phyloP scores from a whole-genome alignment of 495 filamentous ascomycete species.

The Cercophora scortea region DNA sequence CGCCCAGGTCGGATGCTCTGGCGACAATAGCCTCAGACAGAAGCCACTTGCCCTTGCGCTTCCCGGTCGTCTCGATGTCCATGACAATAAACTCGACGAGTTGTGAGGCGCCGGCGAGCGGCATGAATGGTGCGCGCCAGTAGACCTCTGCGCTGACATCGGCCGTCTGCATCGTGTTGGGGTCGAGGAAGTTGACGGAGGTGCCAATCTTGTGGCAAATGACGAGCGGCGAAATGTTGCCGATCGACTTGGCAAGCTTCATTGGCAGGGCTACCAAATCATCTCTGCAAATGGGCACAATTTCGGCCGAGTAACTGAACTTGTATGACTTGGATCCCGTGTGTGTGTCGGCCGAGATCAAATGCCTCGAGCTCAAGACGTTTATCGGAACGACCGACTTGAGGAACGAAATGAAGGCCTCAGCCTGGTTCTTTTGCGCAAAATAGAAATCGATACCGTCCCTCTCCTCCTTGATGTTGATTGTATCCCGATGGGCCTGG shows the following conservation, averaged over 20 bases:
- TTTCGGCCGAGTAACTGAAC: constrained; percentile 75
- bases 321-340: constrained; percentile 86
- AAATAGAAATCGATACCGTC: constrained; percentile 96
- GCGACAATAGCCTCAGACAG: constrained; percentile 84
- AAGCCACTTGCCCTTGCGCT: constrained; percentile 69
- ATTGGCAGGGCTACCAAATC: constrained; percentile 89
- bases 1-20: constrained; percentile 78
- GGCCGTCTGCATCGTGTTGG: constrained; percentile 80
- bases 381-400: constrained; percentile 69
- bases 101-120: constrained; percentile 75
- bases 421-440: constrained; percentile 78
- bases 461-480: constrained; percentile 93
- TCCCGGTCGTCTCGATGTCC: constrained; percentile 79
- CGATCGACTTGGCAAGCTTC: constrained; percentile 73
- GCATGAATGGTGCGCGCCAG: constrained; percentile 80
- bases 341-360: constrained; percentile 91
- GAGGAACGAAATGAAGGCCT: constrained; percentile 88
- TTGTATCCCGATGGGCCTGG: constrained; percentile 81
- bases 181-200: constrained; percentile 81
- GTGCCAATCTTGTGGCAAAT: constrained; percentile 89
- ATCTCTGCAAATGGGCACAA: constrained; percentile 94
- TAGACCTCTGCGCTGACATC: constrained; percentile 74
- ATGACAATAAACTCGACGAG: constrained; percentile 89
- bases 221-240: constrained; percentile 61
- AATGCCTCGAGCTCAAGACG: constrained; percentile 78